A percentile compares a stretch with the other conserved stretches of the same genome.
Conservation (phyloP, 2,329 filamentous ascomycete genomes). For the Aureobasidium namibiae region DNA sequence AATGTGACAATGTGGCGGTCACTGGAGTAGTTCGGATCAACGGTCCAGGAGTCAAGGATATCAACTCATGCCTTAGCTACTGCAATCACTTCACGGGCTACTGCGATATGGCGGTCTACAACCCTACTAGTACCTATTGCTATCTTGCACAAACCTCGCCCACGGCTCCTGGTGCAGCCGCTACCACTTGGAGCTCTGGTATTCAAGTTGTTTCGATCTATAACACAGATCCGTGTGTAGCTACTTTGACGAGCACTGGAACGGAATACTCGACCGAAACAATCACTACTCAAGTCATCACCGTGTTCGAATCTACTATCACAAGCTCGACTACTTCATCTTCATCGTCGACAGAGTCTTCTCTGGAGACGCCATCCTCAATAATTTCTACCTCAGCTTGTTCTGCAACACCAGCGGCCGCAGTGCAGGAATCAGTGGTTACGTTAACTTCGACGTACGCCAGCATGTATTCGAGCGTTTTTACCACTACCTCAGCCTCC, state of each 20-base stretch:
- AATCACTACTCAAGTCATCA: background rate
- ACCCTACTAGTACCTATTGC: background rate
- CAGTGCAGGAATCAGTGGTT: background rate
- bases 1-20: background rate
- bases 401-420: background rate
- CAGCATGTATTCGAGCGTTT: background rate
- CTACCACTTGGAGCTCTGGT: background rate
- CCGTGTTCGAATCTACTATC: background rate
- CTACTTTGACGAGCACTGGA: background rate
- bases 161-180: background rate
- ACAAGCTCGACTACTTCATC: background rate
- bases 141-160: background rate
- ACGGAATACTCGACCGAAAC: background rate
- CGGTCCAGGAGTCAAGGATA: background rate
- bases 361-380: background rate
- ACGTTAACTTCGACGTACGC: background rate
- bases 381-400: background rate
- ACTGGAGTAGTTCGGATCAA: background rate
- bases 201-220: background rate
- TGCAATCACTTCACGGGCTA: background rate
- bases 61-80: background rate
- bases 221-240: background rate
- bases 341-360: background rate
- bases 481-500: background rate
- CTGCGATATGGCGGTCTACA: background rate